Percentiles rank a stretch among this genome's conserved stretches.
Conservation (phyloP, 305 asterid species). For the Ajuga reptans region DNA sequence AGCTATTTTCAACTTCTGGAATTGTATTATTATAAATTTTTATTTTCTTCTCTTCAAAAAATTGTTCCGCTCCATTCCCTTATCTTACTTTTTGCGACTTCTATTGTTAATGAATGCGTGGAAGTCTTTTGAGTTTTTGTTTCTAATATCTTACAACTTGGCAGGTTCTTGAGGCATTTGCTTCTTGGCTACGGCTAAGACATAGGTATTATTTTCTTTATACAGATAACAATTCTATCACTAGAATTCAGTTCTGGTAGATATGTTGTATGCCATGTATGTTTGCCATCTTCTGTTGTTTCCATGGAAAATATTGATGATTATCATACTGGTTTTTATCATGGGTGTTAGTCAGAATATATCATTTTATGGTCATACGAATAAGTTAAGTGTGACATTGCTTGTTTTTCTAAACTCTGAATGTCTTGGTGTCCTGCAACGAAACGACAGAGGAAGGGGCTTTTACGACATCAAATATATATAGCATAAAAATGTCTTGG, state of each 20-base stretch:
- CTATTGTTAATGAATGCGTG: slow-evolving; percentile 4
- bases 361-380: background rate
- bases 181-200: slow-evolving; percentile 95
- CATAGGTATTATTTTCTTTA: slow-evolving; percentile 59
- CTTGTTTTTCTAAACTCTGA: slow-evolving; percentile 9
- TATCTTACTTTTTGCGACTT: background rate
- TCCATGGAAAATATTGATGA: background rate
- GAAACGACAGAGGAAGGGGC: background rate
- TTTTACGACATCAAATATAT: slow-evolving; percentile 1
- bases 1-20: slow-evolving; percentile 19
- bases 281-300: slow-evolving; percentile 14
- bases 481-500: slow-evolving; percentile 1
- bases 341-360: background rate
- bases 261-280: background rate
- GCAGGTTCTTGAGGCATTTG: slow-evolving; percentile 97
- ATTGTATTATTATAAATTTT: background rate
- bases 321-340: background rate
- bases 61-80: background rate
- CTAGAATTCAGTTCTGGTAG: slow-evolving; percentile 14
- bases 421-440: slow-evolving; percentile 4
- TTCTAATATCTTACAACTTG: slow-evolving; percentile 24
- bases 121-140: slow-evolving; percentile 8
- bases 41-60: background rate
- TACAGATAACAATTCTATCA: slow-evolving; percentile 1
- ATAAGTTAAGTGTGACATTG: slow-evolving; percentile 1